Evolutionary conservation across 148 eudicot genomes (phyloP).

Genomic region (Diospyros lotus): DNA sequence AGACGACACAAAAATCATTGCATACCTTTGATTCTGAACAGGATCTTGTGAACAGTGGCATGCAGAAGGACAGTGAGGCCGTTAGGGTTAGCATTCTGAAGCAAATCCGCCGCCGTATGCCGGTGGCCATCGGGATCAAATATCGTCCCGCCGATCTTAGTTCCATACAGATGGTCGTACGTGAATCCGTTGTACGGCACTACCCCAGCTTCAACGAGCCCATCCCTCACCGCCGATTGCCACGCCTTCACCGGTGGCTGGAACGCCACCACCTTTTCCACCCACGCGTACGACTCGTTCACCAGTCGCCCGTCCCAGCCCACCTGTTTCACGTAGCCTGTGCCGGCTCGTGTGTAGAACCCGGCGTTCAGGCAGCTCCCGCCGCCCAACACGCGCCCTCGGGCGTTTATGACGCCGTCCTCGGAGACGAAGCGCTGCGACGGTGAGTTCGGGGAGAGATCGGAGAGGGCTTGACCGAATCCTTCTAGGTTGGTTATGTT

Average conservation of each 20-base stretch:
- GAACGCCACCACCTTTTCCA: constrained; percentile 66
- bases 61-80: constrained; percentile 54
- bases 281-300: constrained; percentile 75
- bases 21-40: constrained; percentile 57
- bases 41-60: constrained; percentile 61
- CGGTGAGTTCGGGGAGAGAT: constrained; percentile 62
- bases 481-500: constrained; percentile 63
- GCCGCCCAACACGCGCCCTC: constrained; percentile 81
- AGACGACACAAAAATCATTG: not conserved
- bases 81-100: constrained; percentile 48
- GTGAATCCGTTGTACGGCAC: constrained; percentile 71
- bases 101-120: constrained; percentile 80
- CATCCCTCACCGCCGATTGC: constrained; percentile 77
- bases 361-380: constrained; percentile 88
- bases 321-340: constrained; percentile 22
- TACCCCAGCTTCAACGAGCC: constrained; percentile 60
- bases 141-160: constrained; percentile 76
- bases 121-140: constrained; percentile 54
- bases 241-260: constrained; percentile 62
- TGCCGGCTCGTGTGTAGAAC: constrained; percentile 71
- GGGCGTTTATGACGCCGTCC: constrained; percentile 81
- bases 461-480: constrained; percentile 61
- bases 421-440: constrained; percentile 84
- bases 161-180: constrained; percentile 68
- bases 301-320: constrained; percentile 62